phyloP scores from a whole-genome alignment of 495 filamentous ascomycete species.

The Aspergillus panamensis region DNA sequence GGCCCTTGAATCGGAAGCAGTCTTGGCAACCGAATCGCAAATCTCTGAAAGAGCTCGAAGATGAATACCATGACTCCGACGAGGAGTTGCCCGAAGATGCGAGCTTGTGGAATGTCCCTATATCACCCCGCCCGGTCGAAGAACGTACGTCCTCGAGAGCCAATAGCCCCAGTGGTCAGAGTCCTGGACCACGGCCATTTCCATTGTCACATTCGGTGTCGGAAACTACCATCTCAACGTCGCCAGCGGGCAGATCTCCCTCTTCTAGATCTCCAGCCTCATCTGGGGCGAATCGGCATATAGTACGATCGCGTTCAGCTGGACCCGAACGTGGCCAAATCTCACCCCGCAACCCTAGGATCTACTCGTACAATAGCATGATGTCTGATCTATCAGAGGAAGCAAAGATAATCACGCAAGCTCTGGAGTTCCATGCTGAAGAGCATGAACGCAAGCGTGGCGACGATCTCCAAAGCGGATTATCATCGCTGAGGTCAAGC shows the following conservation, averaged over 20 bases:
- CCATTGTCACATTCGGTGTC: constrained; percentile 43
- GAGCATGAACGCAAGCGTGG: constrained; percentile 52
- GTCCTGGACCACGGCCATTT: constrained; percentile 38
- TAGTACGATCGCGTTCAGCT: constrained; percentile 43
- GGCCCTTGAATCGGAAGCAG: constrained; percentile 35
- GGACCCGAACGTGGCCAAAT: constrained; percentile 44
- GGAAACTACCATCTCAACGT: constrained; percentile 13
- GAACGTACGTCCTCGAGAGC: constrained; percentile 56
- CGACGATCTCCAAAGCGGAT: constrained; percentile 49
- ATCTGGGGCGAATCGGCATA: constrained; percentile 30
- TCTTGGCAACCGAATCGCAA: constrained; percentile 78
- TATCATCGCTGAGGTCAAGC: constrained; percentile 41
- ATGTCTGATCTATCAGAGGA: constrained; percentile 80
- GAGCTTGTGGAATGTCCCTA: constrained; percentile 87
- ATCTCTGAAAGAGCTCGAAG: constrained; percentile 72
- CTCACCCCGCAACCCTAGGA: constrained; percentile 53
- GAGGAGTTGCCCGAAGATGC: constrained; percentile 92
- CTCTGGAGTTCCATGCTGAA: constrained; percentile 80
- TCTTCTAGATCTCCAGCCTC: constrained; percentile 31
- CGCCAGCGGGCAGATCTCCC: constrained; percentile 26
- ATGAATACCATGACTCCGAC: constrained; percentile 83
- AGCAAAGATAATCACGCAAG: constrained; percentile 82
- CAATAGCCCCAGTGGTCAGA: constrained; percentile 53
- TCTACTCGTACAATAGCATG: constrained; percentile 83
- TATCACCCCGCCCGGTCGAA: constrained; percentile 76